These are phyloP conservation scores for Chrysoporthe deuterocubensis DNA, from an alignment of 2,329 filamentous ascomycete genomes.

Conservation along the genomic window DNA sequence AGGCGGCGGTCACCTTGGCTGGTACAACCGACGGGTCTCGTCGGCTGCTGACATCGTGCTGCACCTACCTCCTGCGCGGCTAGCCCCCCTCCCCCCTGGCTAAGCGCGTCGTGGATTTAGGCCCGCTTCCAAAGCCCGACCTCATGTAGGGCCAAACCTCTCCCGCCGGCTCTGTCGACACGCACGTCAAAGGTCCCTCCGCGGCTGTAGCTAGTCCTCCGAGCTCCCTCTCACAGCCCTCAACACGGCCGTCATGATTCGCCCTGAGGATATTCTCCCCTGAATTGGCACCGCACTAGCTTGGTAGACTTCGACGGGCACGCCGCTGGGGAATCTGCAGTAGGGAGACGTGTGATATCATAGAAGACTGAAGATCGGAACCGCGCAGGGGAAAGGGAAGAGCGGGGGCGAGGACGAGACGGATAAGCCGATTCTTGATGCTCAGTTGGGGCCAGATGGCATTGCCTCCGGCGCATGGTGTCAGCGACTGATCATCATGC, in stretches of 20 bases:
- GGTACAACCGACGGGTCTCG: too few species aligned
- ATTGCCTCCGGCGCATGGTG: too few species aligned
- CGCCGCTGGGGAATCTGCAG: slow-evolving; percentile 46
- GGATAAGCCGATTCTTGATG: not conserved
- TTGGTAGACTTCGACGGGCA: slow-evolving; percentile 55
- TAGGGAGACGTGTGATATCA: slow-evolving; percentile 46
- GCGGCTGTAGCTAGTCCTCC: slow-evolving; percentile 44
- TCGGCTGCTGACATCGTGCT: slow-evolving; percentile 47
- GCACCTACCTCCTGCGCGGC: slow-evolving; percentile 51
- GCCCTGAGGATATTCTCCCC: slow-evolving; percentile 52
- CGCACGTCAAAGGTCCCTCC: slow-evolving; percentile 48
- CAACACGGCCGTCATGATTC: slow-evolving; percentile 58
- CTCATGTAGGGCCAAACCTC: slow-evolving; percentile 34
- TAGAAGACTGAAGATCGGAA: slow-evolving; percentile 45
- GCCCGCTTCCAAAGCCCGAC: slow-evolving; percentile 42
- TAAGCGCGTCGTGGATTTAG: slow-evolving; percentile 54
- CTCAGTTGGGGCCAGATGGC: not conserved
- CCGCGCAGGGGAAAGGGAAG: slow-evolving; percentile 8
- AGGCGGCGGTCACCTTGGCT: slow-evolving; percentile 42
- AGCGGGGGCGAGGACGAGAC: not conserved
- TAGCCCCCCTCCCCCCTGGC: slow-evolving; percentile 47
- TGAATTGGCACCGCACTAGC: slow-evolving; percentile 49
- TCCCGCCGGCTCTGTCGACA: slow-evolving; percentile 45
- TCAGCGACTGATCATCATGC: too few species aligned
- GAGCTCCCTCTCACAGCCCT: slow-evolving; percentile 53